phyloP scores from a whole-genome alignment of 352 stramenopile genomes.

The Globisporangium irregulare region DNA sequence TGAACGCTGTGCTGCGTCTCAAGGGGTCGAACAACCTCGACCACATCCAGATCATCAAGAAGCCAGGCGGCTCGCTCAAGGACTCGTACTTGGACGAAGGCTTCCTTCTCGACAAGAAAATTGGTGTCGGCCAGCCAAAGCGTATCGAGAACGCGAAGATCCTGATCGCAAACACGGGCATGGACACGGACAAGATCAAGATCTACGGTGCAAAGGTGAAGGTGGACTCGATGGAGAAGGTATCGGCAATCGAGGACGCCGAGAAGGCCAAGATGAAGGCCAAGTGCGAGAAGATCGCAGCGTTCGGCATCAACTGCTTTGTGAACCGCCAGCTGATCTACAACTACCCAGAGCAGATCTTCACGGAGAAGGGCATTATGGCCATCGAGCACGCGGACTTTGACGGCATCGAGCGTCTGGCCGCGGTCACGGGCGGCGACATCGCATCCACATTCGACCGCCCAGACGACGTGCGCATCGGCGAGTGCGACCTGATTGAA shows the following conservation, averaged over 20 bases:
- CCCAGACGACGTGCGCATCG: slow-evolving; percentile 94
- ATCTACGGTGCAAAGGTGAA: slow-evolving; percentile 98
- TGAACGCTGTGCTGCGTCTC: slow-evolving; percentile 96
- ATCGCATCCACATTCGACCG: slow-evolving; percentile 98
- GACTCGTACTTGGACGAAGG: slow-evolving; percentile 99
- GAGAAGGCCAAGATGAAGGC: slow-evolving; percentile 99
- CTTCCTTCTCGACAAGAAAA: slow-evolving; percentile 98
- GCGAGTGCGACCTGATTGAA: slow-evolving; percentile 97
- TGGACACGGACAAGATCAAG: slow-evolving; percentile 99
- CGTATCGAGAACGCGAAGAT: slow-evolving; percentile 98
- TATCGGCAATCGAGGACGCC: slow-evolving; percentile 98
- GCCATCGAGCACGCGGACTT: slow-evolving; percentile 99
- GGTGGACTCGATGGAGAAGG: slow-evolving; percentile 98
- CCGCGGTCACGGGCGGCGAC: slow-evolving; percentile 94
- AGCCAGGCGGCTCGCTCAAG: slow-evolving; percentile 92
- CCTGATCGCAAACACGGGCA: slow-evolving; percentile 98
- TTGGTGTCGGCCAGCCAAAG: slow-evolving; percentile 94
- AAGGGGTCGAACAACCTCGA: slow-evolving; percentile 95
- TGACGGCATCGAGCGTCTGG: slow-evolving; percentile 98
- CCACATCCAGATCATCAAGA: slow-evolving; percentile 99
- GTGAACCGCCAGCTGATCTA: slow-evolving; percentile 99
- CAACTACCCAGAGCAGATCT: slow-evolving; percentile 99
- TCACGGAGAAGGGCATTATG: slow-evolving; percentile 98
- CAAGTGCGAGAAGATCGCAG: slow-evolving; percentile 98
- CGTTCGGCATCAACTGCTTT: slow-evolving; percentile 99